A percentile compares a stretch with the other conserved stretches of the same genome.
phyloP scores from a whole-genome alignment of 2,329 filamentous ascomycete species.

The Didymella sp. region DNA sequence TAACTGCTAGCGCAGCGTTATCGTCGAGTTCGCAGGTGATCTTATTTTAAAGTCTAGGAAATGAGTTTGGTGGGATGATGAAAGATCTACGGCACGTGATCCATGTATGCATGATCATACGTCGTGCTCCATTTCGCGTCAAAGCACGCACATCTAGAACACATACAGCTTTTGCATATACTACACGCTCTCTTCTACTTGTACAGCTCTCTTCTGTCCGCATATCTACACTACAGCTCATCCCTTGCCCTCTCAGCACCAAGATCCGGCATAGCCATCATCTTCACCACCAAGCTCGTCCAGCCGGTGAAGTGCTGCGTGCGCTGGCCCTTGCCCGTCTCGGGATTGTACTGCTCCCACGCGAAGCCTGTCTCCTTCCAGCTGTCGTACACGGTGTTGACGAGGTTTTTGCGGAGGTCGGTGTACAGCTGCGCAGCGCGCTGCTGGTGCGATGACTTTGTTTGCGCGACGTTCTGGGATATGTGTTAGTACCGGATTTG shows the following conservation, averaged over 20 bases:
- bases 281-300: conserved; percentile 98
- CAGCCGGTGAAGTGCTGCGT: conserved; percentile 98
- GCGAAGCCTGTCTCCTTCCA: conserved; percentile 95
- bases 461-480: conserved; percentile 67
- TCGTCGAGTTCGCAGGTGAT: too few species aligned
- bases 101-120: too few species aligned
- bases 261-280: conserved; percentile 91
- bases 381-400: conserved; percentile 84
- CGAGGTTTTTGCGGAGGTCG: conserved; percentile 79
- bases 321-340: conserved; percentile 89
- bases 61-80: too few species aligned
- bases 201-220: too few species aligned
- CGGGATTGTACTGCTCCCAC: conserved; percentile 98
- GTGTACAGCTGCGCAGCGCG: conserved; percentile 78
- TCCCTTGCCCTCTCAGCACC: conserved; percentile 35
- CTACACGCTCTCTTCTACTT: too few species aligned
- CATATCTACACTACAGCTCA: conserved; percentile 37
- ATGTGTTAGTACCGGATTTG: conserved; percentile 14
- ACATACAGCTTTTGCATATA: too few species aligned
- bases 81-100: too few species aligned
- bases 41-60: too few species aligned
- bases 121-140: too few species aligned
- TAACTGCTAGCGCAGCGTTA: too few species aligned
- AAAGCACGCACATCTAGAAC: too few species aligned
- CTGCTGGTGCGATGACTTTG: conserved; percentile 69